Percentiles rank a stretch among this genome's conserved stretches.
These are phyloP conservation scores for Primulina eburnea DNA, from an alignment of 257 asterid genomes.

Conservation along the genomic window DNA sequence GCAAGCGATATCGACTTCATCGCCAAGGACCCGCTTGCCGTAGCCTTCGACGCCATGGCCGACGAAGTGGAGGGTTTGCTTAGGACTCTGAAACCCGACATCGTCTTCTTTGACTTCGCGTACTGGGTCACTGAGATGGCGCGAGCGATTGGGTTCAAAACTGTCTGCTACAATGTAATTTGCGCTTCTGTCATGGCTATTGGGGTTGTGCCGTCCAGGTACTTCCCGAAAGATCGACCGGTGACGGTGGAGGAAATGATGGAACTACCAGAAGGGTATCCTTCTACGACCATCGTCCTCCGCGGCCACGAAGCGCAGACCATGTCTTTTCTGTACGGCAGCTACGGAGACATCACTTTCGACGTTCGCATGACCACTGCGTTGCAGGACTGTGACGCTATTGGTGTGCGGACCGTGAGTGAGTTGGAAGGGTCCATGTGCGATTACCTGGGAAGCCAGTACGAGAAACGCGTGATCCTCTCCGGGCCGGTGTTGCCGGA, in stretches of 20 bases:
- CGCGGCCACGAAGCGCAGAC: slow-evolving; percentile 24
- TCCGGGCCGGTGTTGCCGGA: slow-evolving; percentile 27
- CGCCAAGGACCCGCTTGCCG: background rate
- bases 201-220: slow-evolving; percentile 13
- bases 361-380: background rate
- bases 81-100: slow-evolving; percentile 17
- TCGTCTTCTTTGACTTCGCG: slow-evolving; percentile 27
- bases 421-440: slow-evolving; percentile 30
- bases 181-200: slow-evolving; percentile 26
- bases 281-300: slow-evolving; percentile 20
- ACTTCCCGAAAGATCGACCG: background rate
- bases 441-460: slow-evolving; percentile 10
- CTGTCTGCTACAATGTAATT: background rate
- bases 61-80: slow-evolving; percentile 13
- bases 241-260: slow-evolving; percentile 16
- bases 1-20: background rate
- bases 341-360: slow-evolving; percentile 16
- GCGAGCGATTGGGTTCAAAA: background rate
- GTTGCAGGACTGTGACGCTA: slow-evolving; percentile 19
- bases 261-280: slow-evolving; percentile 27
- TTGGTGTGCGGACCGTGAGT: slow-evolving; percentile 12
- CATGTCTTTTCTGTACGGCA: background rate
- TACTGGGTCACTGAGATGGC: slow-evolving; percentile 23
- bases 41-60: background rate
- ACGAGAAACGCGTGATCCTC: slow-evolving; percentile 14